Conservation (phyloP, 106 monocot genomes). For the Allium cepa region DNA sequence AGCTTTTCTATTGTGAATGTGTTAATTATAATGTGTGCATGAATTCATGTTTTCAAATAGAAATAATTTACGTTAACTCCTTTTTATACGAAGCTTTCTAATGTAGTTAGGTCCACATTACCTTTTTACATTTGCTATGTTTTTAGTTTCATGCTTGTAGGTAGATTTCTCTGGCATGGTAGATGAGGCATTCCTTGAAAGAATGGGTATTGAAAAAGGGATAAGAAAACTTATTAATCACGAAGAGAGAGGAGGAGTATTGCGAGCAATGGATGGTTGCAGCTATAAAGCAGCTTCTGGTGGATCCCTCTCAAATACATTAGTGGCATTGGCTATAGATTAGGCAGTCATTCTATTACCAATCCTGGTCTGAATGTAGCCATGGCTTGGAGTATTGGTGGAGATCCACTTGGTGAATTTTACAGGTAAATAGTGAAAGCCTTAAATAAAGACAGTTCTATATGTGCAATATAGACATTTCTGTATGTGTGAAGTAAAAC, state of each 20-base stretch:
- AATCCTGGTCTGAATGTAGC: constrained; percentile 55
- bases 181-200: constrained; percentile 72
- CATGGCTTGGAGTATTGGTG: constrained; percentile 91
- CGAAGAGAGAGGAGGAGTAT: constrained; percentile 84
- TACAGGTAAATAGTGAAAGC: constrained; percentile 44
- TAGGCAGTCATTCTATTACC: constrained; percentile 44
- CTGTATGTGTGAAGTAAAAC: too few species aligned
- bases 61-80: too few species aligned
- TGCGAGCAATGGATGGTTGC: constrained; percentile 97
- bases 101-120: not conserved
- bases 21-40: too few species aligned
- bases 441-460: not conserved
- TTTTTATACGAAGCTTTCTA: too few species aligned
- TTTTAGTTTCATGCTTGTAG: constrained; percentile 20
- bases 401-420: constrained; percentile 93
- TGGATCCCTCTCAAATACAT: constrained; percentile 91
- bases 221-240: constrained; percentile 86
- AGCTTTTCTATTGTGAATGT: too few species aligned
- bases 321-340: constrained; percentile 90
- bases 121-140: constrained; percentile 1
- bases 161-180: constrained; percentile 97
- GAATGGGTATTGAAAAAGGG: constrained; percentile 73
- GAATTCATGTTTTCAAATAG: too few species aligned
- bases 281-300: constrained; percentile 96
- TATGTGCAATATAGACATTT: too few species aligned